A percentile compares a stretch with the other conserved stretches of the same genome.
These are phyloP conservation scores for Naganishia sp. DNA, from an alignment of 1,284 basidiomycete species.

Conservation along the genomic window DNA sequence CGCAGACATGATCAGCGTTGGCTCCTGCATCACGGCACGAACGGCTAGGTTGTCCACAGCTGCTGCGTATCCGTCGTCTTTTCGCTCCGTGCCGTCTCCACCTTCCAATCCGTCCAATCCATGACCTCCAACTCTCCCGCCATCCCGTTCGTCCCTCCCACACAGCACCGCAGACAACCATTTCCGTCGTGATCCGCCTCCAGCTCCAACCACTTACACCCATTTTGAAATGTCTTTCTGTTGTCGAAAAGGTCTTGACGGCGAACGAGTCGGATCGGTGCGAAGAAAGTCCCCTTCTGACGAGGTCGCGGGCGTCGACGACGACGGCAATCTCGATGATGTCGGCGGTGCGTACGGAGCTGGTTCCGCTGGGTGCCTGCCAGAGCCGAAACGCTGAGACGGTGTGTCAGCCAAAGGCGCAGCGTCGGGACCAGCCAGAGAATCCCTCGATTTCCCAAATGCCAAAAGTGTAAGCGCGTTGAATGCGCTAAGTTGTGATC, in stretches of 20 bases:
- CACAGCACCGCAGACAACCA: slow-evolving; percentile 11
- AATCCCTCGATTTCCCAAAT: background rate
- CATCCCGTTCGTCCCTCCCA: background rate
- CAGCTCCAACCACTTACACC: slow-evolving; percentile 29
- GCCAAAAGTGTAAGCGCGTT: background rate
- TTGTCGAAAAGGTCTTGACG: slow-evolving; percentile 30
- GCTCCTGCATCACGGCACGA: background rate
- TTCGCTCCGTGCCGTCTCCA: background rate
- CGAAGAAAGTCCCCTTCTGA: slow-evolving; percentile 4
- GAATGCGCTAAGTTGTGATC: background rate
- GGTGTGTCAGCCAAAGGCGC: background rate
- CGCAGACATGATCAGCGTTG: slow-evolving; percentile 3
- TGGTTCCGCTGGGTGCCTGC: slow-evolving; percentile 4
- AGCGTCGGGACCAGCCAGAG: background rate
- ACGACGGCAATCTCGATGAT: slow-evolving; percentile 15
- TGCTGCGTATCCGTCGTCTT: background rate
- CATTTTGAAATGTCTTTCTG: slow-evolving; percentile 30
- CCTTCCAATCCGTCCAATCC: background rate
- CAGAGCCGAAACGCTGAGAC: background rate
- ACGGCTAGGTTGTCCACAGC: slow-evolving; percentile 13
- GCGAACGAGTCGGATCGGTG: slow-evolving; percentile 31
- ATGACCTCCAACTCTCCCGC: background rate
- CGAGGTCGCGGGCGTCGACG: slow-evolving; percentile 5
- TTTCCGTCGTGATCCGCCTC: background rate
- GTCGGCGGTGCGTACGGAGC: background rate